Evolutionary conservation across 2,329 filamentous ascomycete genomes (phyloP), one percentile per base, ranked within the genome.

Genomic region (Colletotrichum lentis): DNA sequence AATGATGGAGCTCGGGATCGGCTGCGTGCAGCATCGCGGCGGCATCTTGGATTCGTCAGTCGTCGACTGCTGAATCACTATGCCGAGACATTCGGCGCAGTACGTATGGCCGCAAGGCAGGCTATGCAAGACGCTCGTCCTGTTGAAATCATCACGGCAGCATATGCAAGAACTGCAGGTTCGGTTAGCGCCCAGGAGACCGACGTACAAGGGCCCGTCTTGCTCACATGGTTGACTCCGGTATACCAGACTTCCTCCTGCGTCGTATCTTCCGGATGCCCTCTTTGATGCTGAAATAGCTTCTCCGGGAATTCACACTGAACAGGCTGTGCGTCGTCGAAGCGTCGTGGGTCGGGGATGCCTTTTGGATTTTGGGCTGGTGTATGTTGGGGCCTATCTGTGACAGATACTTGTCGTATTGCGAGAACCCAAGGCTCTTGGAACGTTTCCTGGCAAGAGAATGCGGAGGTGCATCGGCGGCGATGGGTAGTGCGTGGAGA

Each of bases 11-110:
- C 80, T 79, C 1, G 86, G 83, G 31, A 90, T 81, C 1, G 87
- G 83, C 71, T 85, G 82, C 1, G 82, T 82, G 74, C 87, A 90
- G 74, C 88, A 90, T 63, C 86, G 80, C 0, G 88, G 87, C 8
- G 87, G 88, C 85, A 90, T 88, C 70, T 83, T 86, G 61, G 83
- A 81, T 76, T 90, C 87, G 71, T 88, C 83, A 16, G 78, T 79
- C 46, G 80, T 81, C 24, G 87, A 84, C 74, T 88, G 84, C 22
- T 81, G 80, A 66, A 88, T 80, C 74, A 90, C 80, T 43, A 83
- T 79, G 59, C 79, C 79, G 14, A 90, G 75, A 71, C 88, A 90
- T 56, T 78, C 76, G 44, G 80, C 75, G 77, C 88, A 90, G 72
- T 88, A 88, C 27, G 80, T 84, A 73, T 90, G 87, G 20, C 83